Conservation (phyloP, 805 yeast genomes). For the Metschnikowia rubicola region DNA sequence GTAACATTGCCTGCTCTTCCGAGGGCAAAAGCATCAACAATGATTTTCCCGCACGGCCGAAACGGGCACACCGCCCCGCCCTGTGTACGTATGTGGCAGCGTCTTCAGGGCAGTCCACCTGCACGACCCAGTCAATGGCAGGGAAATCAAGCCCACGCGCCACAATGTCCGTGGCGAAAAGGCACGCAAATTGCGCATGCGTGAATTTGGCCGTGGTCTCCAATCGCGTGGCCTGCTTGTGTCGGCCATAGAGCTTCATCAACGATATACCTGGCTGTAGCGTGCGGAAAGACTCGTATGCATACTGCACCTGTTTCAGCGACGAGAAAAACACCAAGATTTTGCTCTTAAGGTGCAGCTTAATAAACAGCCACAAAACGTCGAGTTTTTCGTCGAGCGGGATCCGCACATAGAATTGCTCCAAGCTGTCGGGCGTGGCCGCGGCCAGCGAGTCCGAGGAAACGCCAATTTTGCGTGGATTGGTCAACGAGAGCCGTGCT, state of each 20-base stretch:
- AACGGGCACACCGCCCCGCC: slow-evolving; percentile 87
- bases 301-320: slow-evolving; percentile 86
- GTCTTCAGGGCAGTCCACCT: slow-evolving; percentile 89
- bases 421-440: slow-evolving; percentile 78
- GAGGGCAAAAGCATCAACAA: slow-evolving; percentile 77
- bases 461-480: slow-evolving; percentile 49
- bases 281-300: slow-evolving; percentile 81
- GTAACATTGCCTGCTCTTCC: slow-evolving; percentile 76
- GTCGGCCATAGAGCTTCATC: slow-evolving; percentile 83
- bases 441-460: slow-evolving; percentile 47
- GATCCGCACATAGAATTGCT: slow-evolving; percentile 75
- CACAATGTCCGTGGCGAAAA: slow-evolving; percentile 87
- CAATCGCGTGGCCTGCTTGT: slow-evolving; percentile 82
- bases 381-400: slow-evolving; percentile 80
- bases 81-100: slow-evolving; percentile 85
- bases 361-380: slow-evolving; percentile 79
- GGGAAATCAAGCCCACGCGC: slow-evolving; percentile 94
- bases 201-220: slow-evolving; percentile 80
- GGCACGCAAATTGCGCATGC: slow-evolving; percentile 72
- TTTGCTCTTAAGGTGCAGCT: slow-evolving; percentile 75
- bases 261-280: slow-evolving; percentile 90
- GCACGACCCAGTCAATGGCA: slow-evolving; percentile 92
- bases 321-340: slow-evolving; percentile 82
- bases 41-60: slow-evolving; percentile 80
- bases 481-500: slow-evolving; percentile 70